Evolutionary conservation across 768 basidiomycete genomes (phyloP).

Genomic region (Phanerochaete sordida): DNA sequence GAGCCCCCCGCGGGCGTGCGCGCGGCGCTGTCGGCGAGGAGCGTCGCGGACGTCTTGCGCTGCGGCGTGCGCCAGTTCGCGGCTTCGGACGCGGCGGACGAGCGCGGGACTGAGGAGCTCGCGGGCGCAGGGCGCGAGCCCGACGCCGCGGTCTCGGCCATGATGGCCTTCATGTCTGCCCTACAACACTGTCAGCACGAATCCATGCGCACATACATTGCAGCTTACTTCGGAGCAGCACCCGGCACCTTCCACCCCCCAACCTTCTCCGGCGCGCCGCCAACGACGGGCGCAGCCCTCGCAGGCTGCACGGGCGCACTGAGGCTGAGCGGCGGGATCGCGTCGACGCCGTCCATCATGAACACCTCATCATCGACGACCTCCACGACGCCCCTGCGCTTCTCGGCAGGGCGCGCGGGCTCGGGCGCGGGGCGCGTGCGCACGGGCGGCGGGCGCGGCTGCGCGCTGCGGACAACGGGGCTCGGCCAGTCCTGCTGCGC

Average conservation of each 20-base stretch:
- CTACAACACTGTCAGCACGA: slow-evolving; percentile 31
- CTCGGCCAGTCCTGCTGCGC: slow-evolving; percentile 62
- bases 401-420: background rate
- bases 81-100: background rate
- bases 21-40: background rate
- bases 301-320: background rate
- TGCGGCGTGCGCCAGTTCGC: slow-evolving; percentile 8
- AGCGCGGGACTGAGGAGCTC: background rate
- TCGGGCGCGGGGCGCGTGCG: slow-evolving; percentile 8
- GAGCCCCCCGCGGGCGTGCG: background rate
- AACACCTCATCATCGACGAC: slow-evolving; percentile 67
- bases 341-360: slow-evolving; percentile 67
- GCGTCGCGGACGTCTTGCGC: slow-evolving; percentile 3
- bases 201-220: background rate
- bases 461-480: slow-evolving; percentile 37
- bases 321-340: slow-evolving; percentile 31
- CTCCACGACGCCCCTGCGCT: slow-evolving; percentile 7
- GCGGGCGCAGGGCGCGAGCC: background rate
- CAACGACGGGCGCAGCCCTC: background rate
- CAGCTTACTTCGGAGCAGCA: slow-evolving; percentile 2
- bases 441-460: slow-evolving; percentile 12
- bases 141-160: slow-evolving; percentile 49
- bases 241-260: slow-evolving; percentile 38
- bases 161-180: slow-evolving; percentile 80
- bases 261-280: background rate